These are phyloP conservation scores for Acer saccharum DNA, from an alignment of 345 rosid genomes.

Conservation along the genomic window DNA sequence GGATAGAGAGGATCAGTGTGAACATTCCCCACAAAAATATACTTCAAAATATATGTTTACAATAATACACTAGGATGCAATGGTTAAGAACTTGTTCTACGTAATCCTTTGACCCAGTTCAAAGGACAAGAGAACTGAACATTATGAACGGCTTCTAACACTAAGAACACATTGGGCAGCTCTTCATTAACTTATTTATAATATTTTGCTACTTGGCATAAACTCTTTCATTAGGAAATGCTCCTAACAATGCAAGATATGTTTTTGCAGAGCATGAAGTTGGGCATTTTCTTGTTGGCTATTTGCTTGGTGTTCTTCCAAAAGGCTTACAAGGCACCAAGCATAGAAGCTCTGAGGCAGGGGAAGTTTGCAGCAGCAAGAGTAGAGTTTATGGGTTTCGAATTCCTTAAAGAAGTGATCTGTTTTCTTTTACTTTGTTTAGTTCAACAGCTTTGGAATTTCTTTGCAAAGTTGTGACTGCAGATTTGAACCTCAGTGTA, in stretches of 20 bases:
- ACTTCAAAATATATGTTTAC: too few relatives aligned
- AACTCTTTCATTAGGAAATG: neutral
- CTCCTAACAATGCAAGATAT: neutral
- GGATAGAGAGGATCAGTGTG: too few relatives aligned
- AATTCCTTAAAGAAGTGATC: conserved; percentile 51
- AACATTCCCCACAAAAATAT: too few relatives aligned
- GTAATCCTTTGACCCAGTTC: neutral
- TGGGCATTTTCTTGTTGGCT: conserved; percentile 62
- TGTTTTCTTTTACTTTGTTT: neutral
- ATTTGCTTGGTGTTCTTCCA: conserved; percentile 70
- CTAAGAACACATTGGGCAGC: neutral
- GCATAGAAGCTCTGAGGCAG: conserved; percentile 29
- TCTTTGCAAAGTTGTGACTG: too few relatives aligned
- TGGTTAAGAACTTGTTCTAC: neutral
- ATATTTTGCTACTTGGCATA: neutral
- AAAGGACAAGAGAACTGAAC: neutral
- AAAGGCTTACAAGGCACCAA: conserved; percentile 44
- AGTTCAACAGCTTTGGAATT: neutral
- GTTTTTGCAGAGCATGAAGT: conserved; percentile 53
- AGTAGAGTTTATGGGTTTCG: conserved; percentile 55
- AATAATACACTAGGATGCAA: too few relatives aligned
- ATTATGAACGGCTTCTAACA: neutral
- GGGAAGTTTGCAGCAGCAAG: conserved; percentile 34
- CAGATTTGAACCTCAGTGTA: too few relatives aligned
- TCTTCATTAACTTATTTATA: neutral